These are phyloP conservation scores for Trametes cinnabarina DNA, from an alignment of 768 basidiomycete species.

Conservation along the genomic window DNA sequence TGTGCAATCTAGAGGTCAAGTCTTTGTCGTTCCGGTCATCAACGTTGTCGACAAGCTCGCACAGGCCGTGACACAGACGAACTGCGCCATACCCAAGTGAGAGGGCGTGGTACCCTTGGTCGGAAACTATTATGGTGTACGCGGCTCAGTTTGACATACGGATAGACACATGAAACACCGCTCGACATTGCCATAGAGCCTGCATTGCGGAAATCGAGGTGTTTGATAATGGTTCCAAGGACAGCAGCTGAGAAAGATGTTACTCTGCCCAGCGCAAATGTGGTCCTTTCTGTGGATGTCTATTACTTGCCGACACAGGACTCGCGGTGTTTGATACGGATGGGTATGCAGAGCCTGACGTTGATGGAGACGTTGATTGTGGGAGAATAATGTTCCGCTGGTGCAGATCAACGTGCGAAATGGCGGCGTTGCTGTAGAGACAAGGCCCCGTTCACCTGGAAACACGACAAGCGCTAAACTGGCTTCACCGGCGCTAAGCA, in stretches of 20 bases:
- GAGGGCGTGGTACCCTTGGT: neutral
- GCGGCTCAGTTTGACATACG: neutral
- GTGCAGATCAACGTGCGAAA: conserved; percentile 19
- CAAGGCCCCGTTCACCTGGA: conserved; percentile 1
- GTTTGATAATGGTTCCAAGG: too few species aligned
- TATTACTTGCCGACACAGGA: too few species aligned
- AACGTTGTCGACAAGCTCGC: neutral
- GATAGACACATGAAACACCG: neutral
- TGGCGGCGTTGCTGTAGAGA: conserved; percentile 11
- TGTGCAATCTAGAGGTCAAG: neutral
- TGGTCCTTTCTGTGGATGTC: too few species aligned
- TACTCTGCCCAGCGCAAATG: too few species aligned
- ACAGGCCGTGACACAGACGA: neutral
- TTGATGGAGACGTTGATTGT: neutral
- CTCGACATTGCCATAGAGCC: too few species aligned
- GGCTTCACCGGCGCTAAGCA: neutral
- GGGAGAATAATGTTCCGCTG: conserved; percentile 7
- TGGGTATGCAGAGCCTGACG: neutral
- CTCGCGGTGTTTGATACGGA: neutral
- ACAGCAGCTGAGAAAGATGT: too few species aligned
- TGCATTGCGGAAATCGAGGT: too few species aligned
- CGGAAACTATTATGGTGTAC: neutral
- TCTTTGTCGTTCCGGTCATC: neutral
- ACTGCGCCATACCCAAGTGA: neutral
- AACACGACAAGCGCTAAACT: too few species aligned